Evolutionary conservation across 1,139 yeast genomes (phyloP).

Genomic region (Magnusiomyces fungicola): DNA sequence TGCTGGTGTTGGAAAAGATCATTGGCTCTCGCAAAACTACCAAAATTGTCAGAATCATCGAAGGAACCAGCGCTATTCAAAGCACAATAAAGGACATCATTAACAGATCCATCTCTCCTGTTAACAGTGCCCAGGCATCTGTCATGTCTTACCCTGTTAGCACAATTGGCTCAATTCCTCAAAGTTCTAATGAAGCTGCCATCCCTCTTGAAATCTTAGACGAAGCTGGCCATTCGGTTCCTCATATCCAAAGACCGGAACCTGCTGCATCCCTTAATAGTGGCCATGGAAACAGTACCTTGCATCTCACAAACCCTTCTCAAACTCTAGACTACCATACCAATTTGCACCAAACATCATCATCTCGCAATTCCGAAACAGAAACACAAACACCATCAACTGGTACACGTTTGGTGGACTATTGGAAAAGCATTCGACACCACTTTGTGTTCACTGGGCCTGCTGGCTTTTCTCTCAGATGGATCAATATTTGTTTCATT

Average conservation of each 20-base stretch:
- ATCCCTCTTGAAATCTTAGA: background rate
- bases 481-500: conserved; percentile 74
- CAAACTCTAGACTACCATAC: background rate
- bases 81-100: background rate
- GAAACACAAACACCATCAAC: no score
- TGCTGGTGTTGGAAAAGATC: conserved; percentile 35
- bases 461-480: conserved; percentile 54
- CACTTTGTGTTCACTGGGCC: background rate
- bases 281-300: background rate
- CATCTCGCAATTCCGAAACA: no score
- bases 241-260: background rate
- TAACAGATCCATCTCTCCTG: background rate
- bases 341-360: background rate
- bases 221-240: background rate
- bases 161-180: no score
- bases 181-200: background rate
- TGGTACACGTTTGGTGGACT: no score
- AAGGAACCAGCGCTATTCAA: conserved; percentile 32
- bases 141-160: no score
- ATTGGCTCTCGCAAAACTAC: conserved; percentile 38
- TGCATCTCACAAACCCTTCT: background rate
- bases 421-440: background rate
- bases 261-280: no score
- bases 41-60: conserved; percentile 41
- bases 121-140: no score